These are phyloP conservation scores for Physaria fendleri DNA, from an alignment of 345 rosid species.

Conservation along the genomic window DNA sequence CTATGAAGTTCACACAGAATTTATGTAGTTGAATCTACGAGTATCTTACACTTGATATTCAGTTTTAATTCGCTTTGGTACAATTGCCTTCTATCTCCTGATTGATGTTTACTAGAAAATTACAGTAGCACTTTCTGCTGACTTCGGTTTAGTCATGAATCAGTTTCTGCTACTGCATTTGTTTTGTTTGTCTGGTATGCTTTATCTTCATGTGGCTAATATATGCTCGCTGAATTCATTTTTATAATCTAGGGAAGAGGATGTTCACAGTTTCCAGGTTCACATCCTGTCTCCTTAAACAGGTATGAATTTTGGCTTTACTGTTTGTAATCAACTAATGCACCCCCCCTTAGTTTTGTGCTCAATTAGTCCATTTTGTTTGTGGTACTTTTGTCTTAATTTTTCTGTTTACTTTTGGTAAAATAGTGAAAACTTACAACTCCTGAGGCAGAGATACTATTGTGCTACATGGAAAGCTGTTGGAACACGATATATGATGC, in stretches of 20 bases:
- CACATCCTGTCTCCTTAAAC: slow-evolving; percentile 83
- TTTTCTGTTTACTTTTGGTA: neutral
- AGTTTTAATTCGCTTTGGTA: slow-evolving; percentile 3
- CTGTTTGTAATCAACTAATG: neutral
- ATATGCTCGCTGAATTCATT: neutral
- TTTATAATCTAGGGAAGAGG: slow-evolving; percentile 54
- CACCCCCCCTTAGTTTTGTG: neutral
- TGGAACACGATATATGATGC: slow-evolving; percentile 98
- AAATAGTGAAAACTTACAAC: slow-evolving; percentile 84
- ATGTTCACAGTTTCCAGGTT: slow-evolving; percentile 67
- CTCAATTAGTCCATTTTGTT: no score
- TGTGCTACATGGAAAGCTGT: slow-evolving; percentile 99
- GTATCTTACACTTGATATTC: neutral
- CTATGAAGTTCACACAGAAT: neutral
- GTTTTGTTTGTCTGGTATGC: neutral
- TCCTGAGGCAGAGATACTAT: slow-evolving; percentile 86
- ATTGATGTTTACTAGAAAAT: neutral
- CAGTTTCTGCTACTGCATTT: neutral
- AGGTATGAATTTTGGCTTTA: slow-evolving; percentile 36
- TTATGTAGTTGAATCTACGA: neutral
- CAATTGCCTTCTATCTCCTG: neutral
- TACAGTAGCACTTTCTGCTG: no score
- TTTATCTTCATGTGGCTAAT: neutral
- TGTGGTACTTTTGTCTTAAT: neutral
- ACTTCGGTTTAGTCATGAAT: neutral